Base-by-base conservation (phyloP, 176 grass and related monocot species). In the Avena eriantha region DNA sequence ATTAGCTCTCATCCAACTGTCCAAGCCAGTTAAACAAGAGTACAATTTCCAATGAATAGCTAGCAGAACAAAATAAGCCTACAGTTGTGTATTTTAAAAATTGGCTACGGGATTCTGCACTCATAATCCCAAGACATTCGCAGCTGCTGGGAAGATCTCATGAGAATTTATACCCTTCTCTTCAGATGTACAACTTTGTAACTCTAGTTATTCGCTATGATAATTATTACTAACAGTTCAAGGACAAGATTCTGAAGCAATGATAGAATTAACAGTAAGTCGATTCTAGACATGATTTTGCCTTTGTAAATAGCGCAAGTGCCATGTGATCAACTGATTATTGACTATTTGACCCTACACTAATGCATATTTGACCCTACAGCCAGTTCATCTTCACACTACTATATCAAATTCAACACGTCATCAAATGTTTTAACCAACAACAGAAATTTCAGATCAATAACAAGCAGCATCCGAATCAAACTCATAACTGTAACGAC, bases 11-110 rank as follows among this genome's bases (percentile, higher is more conserved):
- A 22, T n/a, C n/a, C n/a, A n/a, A n/a, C n/a, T n/a, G n/a, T 66
- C 26, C 34, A 88, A 46, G 39, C 69, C 41, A 88, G 49, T 67
- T 86, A 18, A 61, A 15, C 35, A 60, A 36, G 35, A 77, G 35
- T 76, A 8, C 34, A 75, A 80, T 8, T 48, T 76, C 17, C 23
- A 75, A n/a, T n/a, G n/a, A n/a, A n/a, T n/a, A n/a, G n/a, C n/a
- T n/a, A n/a, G n/a, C n/a, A n/a, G n/a, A n/a, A n/a, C n/a, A n/a
- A 80, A 85, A 21, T 17, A 79, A 54, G 31, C 67, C 10, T 53
- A 10, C 8, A 60, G 29, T 45, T 83, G 4, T 68, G 14, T 46
- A 49, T 60, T 69, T 68, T 17, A 41, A 36, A 18, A 83, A 49
- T 51, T 24, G 61, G 23, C 8, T 7, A 34, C 29, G 2, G 1